Evolutionary conservation across 352 stramenopile genomes (phyloP), one percentile per base, ranked within the genome.

Genomic region (Hyphochytrium catenoides): DNA sequence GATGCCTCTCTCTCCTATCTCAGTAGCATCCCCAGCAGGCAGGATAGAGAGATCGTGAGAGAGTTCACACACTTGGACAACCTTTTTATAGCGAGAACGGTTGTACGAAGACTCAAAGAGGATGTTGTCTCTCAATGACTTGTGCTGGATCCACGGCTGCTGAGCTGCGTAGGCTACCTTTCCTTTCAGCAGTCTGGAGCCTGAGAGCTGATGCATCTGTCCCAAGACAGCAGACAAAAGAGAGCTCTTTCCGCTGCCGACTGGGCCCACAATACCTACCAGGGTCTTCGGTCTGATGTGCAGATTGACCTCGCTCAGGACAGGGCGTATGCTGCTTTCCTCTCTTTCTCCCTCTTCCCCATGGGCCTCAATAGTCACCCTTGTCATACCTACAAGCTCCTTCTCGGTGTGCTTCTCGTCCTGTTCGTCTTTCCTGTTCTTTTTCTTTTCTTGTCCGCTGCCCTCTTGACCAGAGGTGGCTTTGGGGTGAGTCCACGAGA

Each of bases 1-100:
- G 29, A 98, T 88, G 0, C 91, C 91, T 43, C 91, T 92, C 57
- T 97, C 87, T 5, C 89, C 91, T 31, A 98, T 97, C 54, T 97
- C 87, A 0, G 86, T 97, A 43, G 53, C 40, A 51, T 98, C 90
- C 12, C 88, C 87, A 18, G 65, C 65, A 3, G 82, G 69, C 20
- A 96, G 51, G 26, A 91, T 63, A 26, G 54, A 51, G 18, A 95
- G 46, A 44, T 96, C 87, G 33, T 78, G 66, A 12, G 55, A 48
- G 16, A 95, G 55, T 16, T 75, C 63, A 38, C 75, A 93, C 9
- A 59, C 56, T 22, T 50, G 50, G 27, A 85, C 55, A 25, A 79
- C 63, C 26, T 59, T 50, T 11, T 78, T 30, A 44, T 75, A 78
- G 21, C n/a, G n/a, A n/a, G n/a, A n/a, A n/a, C n/a, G n/a, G 39